Evolutionary conservation across 2,329 filamentous ascomycete species (phyloP).

Genomic region (Chrysoporthe austroafricana): DNA sequence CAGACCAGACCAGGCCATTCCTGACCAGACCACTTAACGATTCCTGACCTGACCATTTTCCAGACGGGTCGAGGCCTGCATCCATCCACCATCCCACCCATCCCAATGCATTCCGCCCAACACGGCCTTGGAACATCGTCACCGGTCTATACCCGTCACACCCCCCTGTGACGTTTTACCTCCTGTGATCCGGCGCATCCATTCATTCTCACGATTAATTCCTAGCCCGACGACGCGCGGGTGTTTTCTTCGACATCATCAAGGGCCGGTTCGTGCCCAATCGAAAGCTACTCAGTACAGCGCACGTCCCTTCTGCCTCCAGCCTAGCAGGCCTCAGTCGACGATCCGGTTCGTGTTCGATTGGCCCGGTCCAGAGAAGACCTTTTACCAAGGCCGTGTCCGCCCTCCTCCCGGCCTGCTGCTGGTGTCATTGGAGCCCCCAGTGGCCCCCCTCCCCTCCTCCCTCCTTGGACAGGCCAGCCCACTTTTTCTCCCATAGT

Average conservation of each 20-base stretch:
- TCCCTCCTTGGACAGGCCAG: conserved; percentile 19
- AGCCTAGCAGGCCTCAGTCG: not conserved
- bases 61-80: not conserved
- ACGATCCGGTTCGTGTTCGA: not conserved
- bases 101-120: not conserved
- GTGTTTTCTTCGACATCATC: conserved; percentile 18
- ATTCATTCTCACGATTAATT: conserved; percentile 24
- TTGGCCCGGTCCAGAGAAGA: conserved; percentile 16
- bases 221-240: conserved; percentile 21
- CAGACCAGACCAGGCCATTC: not conserved
- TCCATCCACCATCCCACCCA: not conserved
- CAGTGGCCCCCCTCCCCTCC: conserved; percentile 1
- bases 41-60: not conserved
- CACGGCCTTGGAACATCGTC: conserved; percentile 20
- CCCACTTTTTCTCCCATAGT: conserved; percentile 27
- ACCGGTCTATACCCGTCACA: conserved; percentile 12
- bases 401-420: not conserved
- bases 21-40: too few relatives aligned
- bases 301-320: not conserved
- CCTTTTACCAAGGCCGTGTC: conserved; percentile 15
- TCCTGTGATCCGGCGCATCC: conserved; percentile 9
- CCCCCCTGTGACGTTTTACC: conserved; percentile 15
- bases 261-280: conserved; percentile 26
- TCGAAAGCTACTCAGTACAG: not conserved
- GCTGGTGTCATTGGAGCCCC: conserved; percentile 22